Conservation (phyloP, 306 rosid genomes). For the Pyrus communis region DNA sequence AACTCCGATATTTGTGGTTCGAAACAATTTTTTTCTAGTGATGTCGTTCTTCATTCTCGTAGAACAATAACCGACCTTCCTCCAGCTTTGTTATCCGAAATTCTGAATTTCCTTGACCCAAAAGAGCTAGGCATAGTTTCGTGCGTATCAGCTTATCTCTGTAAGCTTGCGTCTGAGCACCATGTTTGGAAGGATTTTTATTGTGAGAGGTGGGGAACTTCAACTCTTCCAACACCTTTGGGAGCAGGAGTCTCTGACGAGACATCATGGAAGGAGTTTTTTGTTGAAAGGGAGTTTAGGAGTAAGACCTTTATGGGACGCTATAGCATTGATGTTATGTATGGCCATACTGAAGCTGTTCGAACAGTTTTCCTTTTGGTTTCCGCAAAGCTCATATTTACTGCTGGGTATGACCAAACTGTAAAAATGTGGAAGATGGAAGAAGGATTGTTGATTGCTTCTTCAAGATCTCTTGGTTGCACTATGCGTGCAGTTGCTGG, state of each 20-base stretch:
- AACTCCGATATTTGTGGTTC: constrained; percentile 15
- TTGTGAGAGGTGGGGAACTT: constrained; percentile 90
- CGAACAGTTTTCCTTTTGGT: constrained; percentile 72
- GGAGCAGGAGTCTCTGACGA: constrained; percentile 40
- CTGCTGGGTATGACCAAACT: constrained; percentile 84
- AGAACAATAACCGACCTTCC: constrained; percentile 78
- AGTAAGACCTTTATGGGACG: constrained; percentile 93
- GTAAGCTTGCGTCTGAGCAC: constrained; percentile 67
- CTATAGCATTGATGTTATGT: constrained; percentile 60
- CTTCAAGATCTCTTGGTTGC: constrained; percentile 73
- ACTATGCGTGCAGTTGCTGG: constrained; percentile 89
- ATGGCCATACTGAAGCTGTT: constrained; percentile 85
- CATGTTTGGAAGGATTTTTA: constrained; percentile 94
- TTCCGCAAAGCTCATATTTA: constrained; percentile 73
- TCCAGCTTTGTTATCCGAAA: constrained; percentile 62
- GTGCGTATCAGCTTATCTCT: constrained; percentile 60
- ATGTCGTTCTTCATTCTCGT: constrained; percentile 23
- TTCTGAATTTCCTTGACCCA: constrained; percentile 77
- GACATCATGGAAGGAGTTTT: constrained; percentile 77
- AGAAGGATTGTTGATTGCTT: constrained; percentile 69
- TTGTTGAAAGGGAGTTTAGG: constrained; percentile 91
- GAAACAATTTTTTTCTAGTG: constrained; percentile 27
- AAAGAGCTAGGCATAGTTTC: constrained; percentile 85
- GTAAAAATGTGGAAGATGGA: constrained; percentile 92
- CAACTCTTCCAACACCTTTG: constrained; percentile 26